Conservation (phyloP, 345 rosid species). For the Gynandropsis gynandra region DNA sequence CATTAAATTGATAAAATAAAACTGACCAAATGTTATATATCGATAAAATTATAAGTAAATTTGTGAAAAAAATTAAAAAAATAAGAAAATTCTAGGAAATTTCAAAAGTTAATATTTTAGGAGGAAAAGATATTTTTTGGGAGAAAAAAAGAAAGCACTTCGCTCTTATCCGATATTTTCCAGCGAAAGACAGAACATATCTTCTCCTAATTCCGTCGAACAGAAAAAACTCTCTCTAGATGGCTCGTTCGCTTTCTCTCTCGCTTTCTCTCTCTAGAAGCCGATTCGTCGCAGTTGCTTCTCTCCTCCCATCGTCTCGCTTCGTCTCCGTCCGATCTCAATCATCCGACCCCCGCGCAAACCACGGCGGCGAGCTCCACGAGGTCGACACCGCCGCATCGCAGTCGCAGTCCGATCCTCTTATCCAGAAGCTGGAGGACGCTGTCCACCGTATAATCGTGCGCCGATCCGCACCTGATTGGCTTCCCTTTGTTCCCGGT, state of each 20-base stretch:
- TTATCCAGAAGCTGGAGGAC: slow-evolving; percentile 71
- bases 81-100: no score
- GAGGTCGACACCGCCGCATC: slow-evolving; percentile 25
- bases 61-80: no score
- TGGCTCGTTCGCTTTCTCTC: slow-evolving; percentile 26
- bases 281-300: slow-evolving; percentile 9
- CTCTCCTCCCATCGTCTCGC: slow-evolving; percentile 25
- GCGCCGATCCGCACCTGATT: slow-evolving; percentile 91
- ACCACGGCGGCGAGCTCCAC: slow-evolving; percentile 23
- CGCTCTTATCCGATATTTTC: slow-evolving; percentile 10
- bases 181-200: neutral
- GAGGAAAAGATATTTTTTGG: neutral
- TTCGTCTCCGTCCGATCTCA: slow-evolving; percentile 32
- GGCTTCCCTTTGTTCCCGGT: slow-evolving; percentile 96
- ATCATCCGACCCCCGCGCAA: slow-evolving; percentile 34
- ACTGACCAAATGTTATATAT: no score
- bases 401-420: slow-evolving; percentile 47
- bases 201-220: slow-evolving; percentile 10
- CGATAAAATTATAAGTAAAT: no score
- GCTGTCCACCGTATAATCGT: slow-evolving; percentile 82
- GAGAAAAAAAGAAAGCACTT: neutral
- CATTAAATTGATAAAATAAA: no score
- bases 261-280: slow-evolving; percentile 18
- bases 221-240: slow-evolving; percentile 1
- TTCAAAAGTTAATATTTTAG: no score